Base-by-base conservation (phyloP, 345 rosid genomes). In the Salix caprea region DNA sequence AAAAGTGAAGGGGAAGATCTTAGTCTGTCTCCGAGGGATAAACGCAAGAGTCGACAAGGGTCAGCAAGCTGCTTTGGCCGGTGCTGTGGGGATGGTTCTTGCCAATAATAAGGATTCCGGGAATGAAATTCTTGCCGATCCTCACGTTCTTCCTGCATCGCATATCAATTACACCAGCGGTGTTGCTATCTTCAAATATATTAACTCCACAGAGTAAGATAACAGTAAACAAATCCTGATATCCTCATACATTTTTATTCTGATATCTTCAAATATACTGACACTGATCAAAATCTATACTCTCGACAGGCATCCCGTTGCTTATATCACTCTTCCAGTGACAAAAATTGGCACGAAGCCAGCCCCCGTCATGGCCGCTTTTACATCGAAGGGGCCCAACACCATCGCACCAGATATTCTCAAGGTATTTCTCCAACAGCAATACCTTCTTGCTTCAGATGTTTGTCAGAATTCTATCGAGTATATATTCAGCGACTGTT, bases 311-410 rank as follows among this genome's bases (percentile, higher is more conserved):
- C 39, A 13, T 52, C 69, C 85, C n/a, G 8, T 28, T 7, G 85
- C 80, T 21, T 68, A 68, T 15, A 62, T 82, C 11, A 78, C 82
- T 5, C 80, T 6, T 44, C 71, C 79, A 37, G 23, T 23, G 62
- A 76, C 82, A 21, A 12, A 67, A 56, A 14, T 60, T 36, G 74
- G 77, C 40, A 30, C 21, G 2, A 75, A 42, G 65, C 79, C 80
- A 68, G 79, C 79, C 42, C 85, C 85, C 0, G 15, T 60, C 67
- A 73, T 79, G 80, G 85, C 85, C 14, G 64, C 82, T 56, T 82
- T 78, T 76, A 76, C 85, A 32, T 79, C 85, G 0, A 82, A 66
- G 56, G 85, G 85, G 34, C 85, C 82, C 11, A 82, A 76, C 62
- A 37, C 24, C 18, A 19, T 82, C 42, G 37, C 74, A 6, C 82